These are phyloP conservation scores for Pythium pyrilobum DNA, from an alignment of 352 stramenopile genomes.

Conservation along the genomic window DNA sequence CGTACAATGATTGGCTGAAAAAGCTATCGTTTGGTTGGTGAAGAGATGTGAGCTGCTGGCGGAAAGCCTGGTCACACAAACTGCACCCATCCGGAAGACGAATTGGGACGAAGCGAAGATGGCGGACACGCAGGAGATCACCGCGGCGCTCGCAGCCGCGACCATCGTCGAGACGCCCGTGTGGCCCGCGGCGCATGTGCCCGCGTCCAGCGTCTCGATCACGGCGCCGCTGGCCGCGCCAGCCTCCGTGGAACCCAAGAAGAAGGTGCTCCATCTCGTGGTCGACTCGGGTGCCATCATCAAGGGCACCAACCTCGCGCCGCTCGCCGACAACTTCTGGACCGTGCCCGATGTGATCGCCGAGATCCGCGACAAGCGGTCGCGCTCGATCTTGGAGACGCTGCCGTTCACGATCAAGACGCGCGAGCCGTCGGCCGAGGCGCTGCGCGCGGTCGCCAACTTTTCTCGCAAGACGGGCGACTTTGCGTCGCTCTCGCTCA, in stretches of 20 bases:
- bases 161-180: background rate
- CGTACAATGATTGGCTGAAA: constrained; percentile 17
- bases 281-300: constrained; percentile 87
- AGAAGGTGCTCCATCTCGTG: constrained; percentile 76
- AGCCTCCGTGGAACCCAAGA: constrained; percentile 16
- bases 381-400: constrained; percentile 57
- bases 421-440: constrained; percentile 73
- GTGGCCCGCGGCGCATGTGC: too few relatives aligned
- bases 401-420: constrained; percentile 75
- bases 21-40: constrained; percentile 20
- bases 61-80: constrained; percentile 4
- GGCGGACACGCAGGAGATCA: constrained; percentile 13
- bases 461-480: constrained; percentile 86
- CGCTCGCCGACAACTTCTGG: constrained; percentile 85
- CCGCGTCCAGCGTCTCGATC: too few relatives aligned
- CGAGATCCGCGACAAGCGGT: constrained; percentile 82
- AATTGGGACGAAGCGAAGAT: background rate
- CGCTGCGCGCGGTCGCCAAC: constrained; percentile 71
- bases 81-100: background rate
- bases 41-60: constrained; percentile 13
- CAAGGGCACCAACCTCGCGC: constrained; percentile 73
- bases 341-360: constrained; percentile 78
- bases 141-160: constrained; percentile 7
- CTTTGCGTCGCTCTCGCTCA: constrained; percentile 80
- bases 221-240: too few relatives aligned